A percentile compares a stretch with the other conserved stretches of the same genome.
Evolutionary conservation across 179 eudicot genomes (phyloP).

Genomic region (Gypsophila paniculata): DNA sequence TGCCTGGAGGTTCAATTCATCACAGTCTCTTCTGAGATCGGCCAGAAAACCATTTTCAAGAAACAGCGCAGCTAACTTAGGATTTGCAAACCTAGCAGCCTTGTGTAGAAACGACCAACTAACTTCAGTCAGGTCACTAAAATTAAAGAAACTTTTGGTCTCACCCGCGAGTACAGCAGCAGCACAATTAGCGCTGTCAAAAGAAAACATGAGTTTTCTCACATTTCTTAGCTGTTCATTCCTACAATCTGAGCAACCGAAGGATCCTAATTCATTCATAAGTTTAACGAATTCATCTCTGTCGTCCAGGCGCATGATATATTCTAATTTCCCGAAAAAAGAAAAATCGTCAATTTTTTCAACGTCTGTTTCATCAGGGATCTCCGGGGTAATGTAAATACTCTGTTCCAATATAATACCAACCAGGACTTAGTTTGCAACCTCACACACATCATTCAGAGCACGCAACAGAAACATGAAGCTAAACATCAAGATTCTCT

Average conservation of each 20-base stretch:
- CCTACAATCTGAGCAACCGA: not conserved
- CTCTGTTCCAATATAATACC: not conserved
- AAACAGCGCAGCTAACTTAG: constrained; percentile 6
- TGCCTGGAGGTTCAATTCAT: not conserved
- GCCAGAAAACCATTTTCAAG: constrained; percentile 9
- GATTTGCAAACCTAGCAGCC: not conserved
- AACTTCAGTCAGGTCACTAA: not conserved
- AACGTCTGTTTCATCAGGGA: not conserved
- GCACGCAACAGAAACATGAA: too few relatives aligned
- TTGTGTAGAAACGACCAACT: constrained; percentile 1
- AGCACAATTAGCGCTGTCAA: constrained; percentile 4
- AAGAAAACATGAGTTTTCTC: not conserved
- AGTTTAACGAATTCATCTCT: not conserved
- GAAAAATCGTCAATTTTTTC: not conserved
- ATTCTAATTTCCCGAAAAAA: not conserved
- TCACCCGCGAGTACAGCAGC: constrained; percentile 7
- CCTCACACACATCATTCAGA: not conserved
- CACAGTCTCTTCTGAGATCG: not conserved
- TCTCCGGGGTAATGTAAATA: not conserved
- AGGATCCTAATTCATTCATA: not conserved
- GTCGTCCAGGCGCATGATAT: not conserved
- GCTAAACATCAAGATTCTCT: too few relatives aligned
- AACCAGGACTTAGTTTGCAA: not conserved
- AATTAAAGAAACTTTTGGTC: not conserved
- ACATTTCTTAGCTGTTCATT: not conserved